Base-by-base conservation (phyloP, 768 basidiomycete species). In the Mycena kentingensis region DNA sequence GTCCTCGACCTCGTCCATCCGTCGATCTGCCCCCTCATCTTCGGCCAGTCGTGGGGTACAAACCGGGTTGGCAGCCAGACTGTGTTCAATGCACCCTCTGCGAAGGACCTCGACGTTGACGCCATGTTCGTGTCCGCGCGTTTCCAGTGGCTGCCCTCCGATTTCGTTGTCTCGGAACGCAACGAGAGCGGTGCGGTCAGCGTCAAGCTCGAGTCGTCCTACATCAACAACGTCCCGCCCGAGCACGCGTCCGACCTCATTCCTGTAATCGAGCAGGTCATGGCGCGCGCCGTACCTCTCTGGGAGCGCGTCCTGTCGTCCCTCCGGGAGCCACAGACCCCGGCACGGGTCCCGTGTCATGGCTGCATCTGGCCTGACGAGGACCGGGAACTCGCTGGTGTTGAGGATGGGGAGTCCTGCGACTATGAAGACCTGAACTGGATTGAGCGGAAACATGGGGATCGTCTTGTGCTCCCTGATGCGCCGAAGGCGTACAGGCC, bases 1-100 rank as follows among this genome's bases (percentile, higher is more conserved):
- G 70, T 70, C 5, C 64, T 71, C 19, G 65, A 69, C 49, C 63
- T 71, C 18, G 66, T 70, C 12, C 69, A 70, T 43, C 68, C 69
- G 4, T 67, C 66, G 18, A 55, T 70, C 22, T 70, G 52, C 48
- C 63, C 60, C 15, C 26, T 67, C 6, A 52, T 56, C 13, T 67
- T 67, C 42, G 62, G 54, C 15, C 47, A 56, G n/a, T 65, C 62
- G 4, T 55, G 46, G 35, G 51, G 51, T 21, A 34, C 37, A 15
- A 4, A 16, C n/a, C 24, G 36, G 22, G 41, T 54, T 36, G 50
- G 47, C 34, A 21, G 2, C 12, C 5, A 39, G 3, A n/a, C 18
- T 16, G 35, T 48, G 21, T 36, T 57, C 28, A 27, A 46, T 5
- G 27, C 11, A 15, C 49, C 54, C 3, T 42, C 44, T n/a, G 45